These are phyloP conservation scores for Phyllosticta citribraziliensis DNA, from an alignment of 2,329 filamentous ascomycete species.

Conservation along the genomic window DNA sequence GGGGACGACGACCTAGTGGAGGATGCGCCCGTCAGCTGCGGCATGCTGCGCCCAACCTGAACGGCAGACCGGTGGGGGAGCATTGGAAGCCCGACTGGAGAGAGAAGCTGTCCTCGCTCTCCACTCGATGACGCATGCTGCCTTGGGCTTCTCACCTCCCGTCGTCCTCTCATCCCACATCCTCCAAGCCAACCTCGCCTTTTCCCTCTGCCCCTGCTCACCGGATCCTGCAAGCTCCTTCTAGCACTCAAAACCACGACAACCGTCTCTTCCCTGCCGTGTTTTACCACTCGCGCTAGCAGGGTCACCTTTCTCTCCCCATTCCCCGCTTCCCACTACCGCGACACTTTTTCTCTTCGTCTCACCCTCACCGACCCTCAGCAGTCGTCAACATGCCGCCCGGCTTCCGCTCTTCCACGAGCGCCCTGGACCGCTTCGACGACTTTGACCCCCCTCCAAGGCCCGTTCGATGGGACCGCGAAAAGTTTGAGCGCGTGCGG, in stretches of 20 bases:
- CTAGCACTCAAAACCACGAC: neutral
- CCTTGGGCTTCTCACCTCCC: no score
- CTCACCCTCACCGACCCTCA: neutral
- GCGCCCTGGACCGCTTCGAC: slow-evolving; percentile 34
- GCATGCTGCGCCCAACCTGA: no score
- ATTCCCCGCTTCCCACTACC: slow-evolving; percentile 1
- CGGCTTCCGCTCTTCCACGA: slow-evolving; percentile 30
- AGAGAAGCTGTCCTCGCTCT: no score
- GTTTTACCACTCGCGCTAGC: neutral
- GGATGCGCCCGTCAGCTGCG: no score
- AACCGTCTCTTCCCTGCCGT: neutral
- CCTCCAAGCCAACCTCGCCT: neutral
- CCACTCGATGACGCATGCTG: no score
- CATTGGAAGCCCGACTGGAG: no score
- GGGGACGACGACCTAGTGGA: no score
- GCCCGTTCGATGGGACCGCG: slow-evolving; percentile 39
- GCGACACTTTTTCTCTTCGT: neutral
- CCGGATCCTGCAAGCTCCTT: neutral
- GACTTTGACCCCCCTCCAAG: slow-evolving; percentile 30
- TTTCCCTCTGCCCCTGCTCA: neutral
- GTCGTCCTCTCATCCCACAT: neutral
- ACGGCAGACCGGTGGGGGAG: no score
- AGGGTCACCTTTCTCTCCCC: neutral
- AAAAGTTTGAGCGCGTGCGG: slow-evolving; percentile 38
- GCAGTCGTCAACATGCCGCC: slow-evolving; percentile 2